Evolutionary conservation across 495 filamentous ascomycete species (phyloP).

Genomic region (Aspergillus campestris): DNA sequence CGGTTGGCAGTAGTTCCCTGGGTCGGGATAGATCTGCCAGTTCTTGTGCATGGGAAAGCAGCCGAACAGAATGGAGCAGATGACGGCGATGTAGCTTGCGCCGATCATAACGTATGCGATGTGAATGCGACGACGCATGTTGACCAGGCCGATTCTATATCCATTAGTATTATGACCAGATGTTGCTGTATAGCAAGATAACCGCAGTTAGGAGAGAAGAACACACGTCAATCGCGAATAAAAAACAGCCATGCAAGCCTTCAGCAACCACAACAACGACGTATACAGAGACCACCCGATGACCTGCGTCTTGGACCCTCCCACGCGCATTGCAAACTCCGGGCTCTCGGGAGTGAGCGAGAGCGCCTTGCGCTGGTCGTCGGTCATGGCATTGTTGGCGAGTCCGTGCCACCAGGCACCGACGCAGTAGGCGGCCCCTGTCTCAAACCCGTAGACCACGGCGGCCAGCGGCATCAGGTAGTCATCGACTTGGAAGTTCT

Average conservation of each 20-base stretch:
- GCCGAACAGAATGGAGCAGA: conserved; percentile 44
- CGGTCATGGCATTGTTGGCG: conserved; percentile 50
- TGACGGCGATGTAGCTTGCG: conserved; percentile 43
- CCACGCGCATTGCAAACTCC: conserved; percentile 42
- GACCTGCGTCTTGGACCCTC: conserved; percentile 50
- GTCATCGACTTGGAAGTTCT: conserved; percentile 46
- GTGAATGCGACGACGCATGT: conserved; percentile 42
- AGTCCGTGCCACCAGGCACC: conserved; percentile 39
- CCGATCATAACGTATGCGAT: conserved; percentile 45
- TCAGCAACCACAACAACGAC: conserved; percentile 48
- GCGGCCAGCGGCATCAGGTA: conserved; percentile 51
- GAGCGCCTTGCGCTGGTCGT: conserved; percentile 34
- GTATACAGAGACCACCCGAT: conserved; percentile 52
- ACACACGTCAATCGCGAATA: conserved; percentile 58
- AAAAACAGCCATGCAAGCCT: conserved; percentile 50
- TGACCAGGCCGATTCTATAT: conserved; percentile 36
- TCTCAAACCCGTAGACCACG: conserved; percentile 30
- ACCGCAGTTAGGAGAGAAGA: too few species aligned
- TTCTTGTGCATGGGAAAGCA: conserved; percentile 47
- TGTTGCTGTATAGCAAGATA: too few species aligned
- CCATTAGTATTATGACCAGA: conserved; percentile 4
- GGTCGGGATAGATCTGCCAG: conserved; percentile 51
- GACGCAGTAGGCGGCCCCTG: conserved; percentile 39
- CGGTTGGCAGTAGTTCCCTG: conserved; percentile 44
- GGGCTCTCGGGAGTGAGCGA: conserved; percentile 23